Base-by-base conservation (phyloP, 495 filamentous ascomycete genomes). In the Aspergillus ostianus region DNA sequence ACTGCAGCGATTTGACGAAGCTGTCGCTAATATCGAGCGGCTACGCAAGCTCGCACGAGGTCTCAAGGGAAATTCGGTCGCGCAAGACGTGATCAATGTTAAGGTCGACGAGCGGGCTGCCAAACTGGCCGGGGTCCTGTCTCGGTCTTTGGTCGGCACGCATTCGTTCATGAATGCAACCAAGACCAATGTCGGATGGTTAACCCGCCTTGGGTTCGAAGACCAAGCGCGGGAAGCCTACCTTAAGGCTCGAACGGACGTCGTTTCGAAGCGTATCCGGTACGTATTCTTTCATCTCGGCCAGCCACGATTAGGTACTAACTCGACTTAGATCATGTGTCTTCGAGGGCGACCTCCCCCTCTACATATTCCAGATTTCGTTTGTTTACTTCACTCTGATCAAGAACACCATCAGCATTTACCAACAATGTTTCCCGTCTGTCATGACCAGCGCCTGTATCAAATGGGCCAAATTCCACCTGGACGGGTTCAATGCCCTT, bases 321-420 rank as follows among this genome's bases (percentile, higher is more conserved):
- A 81, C 70, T 47, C 18, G 12, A 47, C 15, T 56, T 57, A 94
- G 92, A 60, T 89, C 92, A 79, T 95, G 92, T 68, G 87, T 93
- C 57, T 97, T 98, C 73, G 91, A 96, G 71, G 94, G 94, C 36
- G 87, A 96, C 65, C 84, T 98, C 6, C 89, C 87, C 17, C 83
- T 90, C 9, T 97, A 99, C 73, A 92, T 98, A 66, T 96, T 89
- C 77, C 89, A 96, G 70, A 82, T 99, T n/a, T 93, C 94, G 4
- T 96, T 89, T 61, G 92, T 97, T 53, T 96, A 96, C 72, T 99
- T 99, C 79, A 90, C 87, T 27, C 83, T 97, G 62, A 95, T 97
- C 70, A 85, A 87, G 55, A 96, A 97, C 70, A 97, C 93, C 6
- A 86, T 96, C 60, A 83, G 80, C 67, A 90, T 90, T 65, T 97